A percentile compares a stretch with the other conserved stretches of the same genome.
Evolutionary conservation across 371 early-diverging fungal species (phyloP).

Genomic region (Gilbertella persicaria): DNA sequence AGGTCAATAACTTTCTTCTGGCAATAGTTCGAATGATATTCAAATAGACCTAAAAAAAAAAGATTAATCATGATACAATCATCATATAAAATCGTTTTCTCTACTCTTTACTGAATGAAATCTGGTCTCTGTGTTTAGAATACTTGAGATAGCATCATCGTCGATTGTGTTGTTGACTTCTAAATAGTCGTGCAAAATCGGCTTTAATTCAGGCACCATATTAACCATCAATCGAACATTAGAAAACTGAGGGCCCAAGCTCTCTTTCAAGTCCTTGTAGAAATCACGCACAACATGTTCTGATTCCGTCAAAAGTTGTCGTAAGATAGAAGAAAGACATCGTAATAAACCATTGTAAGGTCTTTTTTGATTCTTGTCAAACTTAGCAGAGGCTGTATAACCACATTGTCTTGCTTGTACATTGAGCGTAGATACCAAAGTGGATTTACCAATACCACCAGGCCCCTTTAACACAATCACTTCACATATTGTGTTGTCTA

Average conservation of each 20-base stretch:
- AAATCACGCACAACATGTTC: constrained; percentile 42
- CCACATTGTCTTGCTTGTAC: constrained; percentile 43
- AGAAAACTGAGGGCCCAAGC: constrained; percentile 43
- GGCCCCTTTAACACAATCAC: constrained; percentile 42
- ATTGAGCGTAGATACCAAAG: constrained; percentile 32
- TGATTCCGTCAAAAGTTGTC: constrained; percentile 46
- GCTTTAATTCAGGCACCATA: constrained; percentile 48
- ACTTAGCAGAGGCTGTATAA: constrained; percentile 45
- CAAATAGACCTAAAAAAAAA: constrained; percentile 33
- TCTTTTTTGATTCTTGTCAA: constrained; percentile 43
- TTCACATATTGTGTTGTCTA: constrained; percentile 22
- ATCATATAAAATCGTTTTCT: background rate
- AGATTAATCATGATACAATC: background rate
- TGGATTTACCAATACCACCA: constrained; percentile 49
- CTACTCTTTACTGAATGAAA: constrained; percentile 43
- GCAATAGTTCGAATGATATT: constrained; percentile 44
- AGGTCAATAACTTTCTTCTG: constrained; percentile 38
- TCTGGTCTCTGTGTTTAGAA: constrained; percentile 34
- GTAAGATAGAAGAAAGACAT: constrained; percentile 41
- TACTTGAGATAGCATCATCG: constrained; percentile 34
- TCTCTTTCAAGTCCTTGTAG: constrained; percentile 35
- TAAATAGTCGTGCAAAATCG: constrained; percentile 30
- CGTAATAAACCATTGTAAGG: constrained; percentile 46
- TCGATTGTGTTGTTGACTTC: constrained; percentile 17
- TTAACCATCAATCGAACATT: constrained; percentile 41